Conservation (phyloP, 345 rosid species). For the Brassica rapa region DNA sequence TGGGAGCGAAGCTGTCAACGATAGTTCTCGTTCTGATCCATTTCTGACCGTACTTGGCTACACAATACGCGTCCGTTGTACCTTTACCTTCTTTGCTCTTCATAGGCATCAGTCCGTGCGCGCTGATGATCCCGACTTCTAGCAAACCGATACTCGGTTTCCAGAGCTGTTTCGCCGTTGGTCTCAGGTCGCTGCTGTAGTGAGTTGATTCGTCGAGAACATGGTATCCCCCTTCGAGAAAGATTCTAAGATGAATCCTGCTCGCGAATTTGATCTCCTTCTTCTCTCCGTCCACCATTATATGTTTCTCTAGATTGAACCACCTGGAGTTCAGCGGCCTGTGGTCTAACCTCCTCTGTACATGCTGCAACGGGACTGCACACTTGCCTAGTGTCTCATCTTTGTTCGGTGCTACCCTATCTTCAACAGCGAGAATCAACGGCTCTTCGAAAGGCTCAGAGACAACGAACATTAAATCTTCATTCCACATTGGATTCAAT, state of each 20-base stretch:
- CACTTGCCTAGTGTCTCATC: slow-evolving; percentile 74
- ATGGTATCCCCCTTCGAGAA: slow-evolving; percentile 96
- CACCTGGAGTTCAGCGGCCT: slow-evolving; percentile 71
- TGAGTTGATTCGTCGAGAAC: slow-evolving; percentile 98
- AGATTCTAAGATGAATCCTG: slow-evolving; percentile 80
- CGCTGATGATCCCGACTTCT: slow-evolving; percentile 60
- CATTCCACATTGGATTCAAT: slow-evolving; percentile 92
- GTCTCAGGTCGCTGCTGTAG: slow-evolving; percentile 90
- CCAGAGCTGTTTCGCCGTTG: slow-evolving; percentile 95
- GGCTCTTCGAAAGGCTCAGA: slow-evolving; percentile 94
- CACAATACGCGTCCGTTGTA: slow-evolving; percentile 95
- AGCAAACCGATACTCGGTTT: slow-evolving; percentile 65
- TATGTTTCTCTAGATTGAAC: slow-evolving; percentile 85
- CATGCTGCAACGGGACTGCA: slow-evolving; percentile 54
- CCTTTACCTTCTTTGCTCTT: slow-evolving; percentile 85
- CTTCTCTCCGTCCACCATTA: slow-evolving; percentile 69
- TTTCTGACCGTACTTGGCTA: slow-evolving; percentile 96
- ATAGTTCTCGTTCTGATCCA: slow-evolving; percentile 97
- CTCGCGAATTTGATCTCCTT: slow-evolving; percentile 82
- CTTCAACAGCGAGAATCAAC: slow-evolving; percentile 73
- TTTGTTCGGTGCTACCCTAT: slow-evolving; percentile 68
- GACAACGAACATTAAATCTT: slow-evolving; percentile 90
- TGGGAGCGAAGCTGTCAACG: slow-evolving; percentile 75
- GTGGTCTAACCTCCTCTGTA: slow-evolving; percentile 85
- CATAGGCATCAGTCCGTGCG: slow-evolving; percentile 85